These are phyloP conservation scores for Brettanomyces naardenensis DNA, from an alignment of 805 yeast genomes.

Conservation along the genomic window DNA sequence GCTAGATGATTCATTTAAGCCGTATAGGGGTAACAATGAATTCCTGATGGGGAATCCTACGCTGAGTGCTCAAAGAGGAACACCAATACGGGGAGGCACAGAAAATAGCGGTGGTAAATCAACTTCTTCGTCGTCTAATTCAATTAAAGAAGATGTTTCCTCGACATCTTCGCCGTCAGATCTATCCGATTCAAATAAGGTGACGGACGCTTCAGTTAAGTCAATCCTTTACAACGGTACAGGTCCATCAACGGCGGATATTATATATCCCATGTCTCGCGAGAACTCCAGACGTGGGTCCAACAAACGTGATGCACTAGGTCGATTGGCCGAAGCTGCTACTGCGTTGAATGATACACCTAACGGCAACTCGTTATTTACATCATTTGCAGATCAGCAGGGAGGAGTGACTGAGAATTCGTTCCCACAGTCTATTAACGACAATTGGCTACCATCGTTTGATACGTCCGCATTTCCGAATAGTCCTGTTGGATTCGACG, in stretches of 20 bases:
- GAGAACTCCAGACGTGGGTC: not conserved
- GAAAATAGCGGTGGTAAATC: no score
- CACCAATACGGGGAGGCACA: not conserved
- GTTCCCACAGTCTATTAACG: slow-evolving; percentile 12
- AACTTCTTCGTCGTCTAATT: not conserved
- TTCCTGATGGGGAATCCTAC: not conserved
- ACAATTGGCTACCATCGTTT: slow-evolving; percentile 17
- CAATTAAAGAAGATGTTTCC: no score
- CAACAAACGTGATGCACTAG: not conserved
- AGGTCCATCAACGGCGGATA: not conserved
- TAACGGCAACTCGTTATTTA: not conserved
- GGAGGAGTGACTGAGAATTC: not conserved
- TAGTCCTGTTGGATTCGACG: slow-evolving; percentile 1
- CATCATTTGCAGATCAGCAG: not conserved
- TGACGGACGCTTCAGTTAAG: slow-evolving; percentile 6
- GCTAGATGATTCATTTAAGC: not conserved
- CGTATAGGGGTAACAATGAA: not conserved
- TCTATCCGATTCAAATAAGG: not conserved
- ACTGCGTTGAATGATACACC: not conserved
- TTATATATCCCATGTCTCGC: not conserved
- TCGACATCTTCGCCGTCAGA: not conserved
- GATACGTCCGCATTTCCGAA: slow-evolving; percentile 13
- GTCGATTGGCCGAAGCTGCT: not conserved
- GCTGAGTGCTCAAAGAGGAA: slow-evolving; percentile 1
- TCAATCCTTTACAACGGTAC: slow-evolving; percentile 8